Evolutionary conservation across 106 monocot genomes (phyloP).

Genomic region (Xerophyta viscosa): DNA sequence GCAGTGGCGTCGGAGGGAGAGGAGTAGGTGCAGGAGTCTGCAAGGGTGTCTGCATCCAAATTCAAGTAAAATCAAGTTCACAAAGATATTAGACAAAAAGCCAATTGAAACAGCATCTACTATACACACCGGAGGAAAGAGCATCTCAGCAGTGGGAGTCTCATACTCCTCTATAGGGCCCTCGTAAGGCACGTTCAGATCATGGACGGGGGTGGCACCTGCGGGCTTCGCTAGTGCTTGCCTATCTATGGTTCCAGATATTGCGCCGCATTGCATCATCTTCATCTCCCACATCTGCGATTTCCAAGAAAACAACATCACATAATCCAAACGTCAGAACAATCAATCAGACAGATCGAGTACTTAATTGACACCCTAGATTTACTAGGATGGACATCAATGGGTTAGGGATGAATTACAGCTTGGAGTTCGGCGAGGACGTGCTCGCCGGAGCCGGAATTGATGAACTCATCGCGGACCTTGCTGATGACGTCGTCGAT

Average conservation of each 20-base stretch:
- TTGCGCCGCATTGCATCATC: conserved; percentile 79
- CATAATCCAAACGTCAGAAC: not conserved
- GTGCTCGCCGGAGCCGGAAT: conserved; percentile 50
- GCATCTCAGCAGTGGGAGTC: conserved; percentile 99
- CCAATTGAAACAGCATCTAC: too few relatives aligned
- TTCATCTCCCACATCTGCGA: conserved; percentile 92
- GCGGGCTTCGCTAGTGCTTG: conserved; percentile 15
- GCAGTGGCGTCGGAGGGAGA: conserved; percentile 28
- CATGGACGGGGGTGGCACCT: conserved; percentile 75
- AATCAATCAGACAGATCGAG: not conserved
- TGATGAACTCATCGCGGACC: conserved; percentile 76
- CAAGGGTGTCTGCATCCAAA: conserved; percentile 57
- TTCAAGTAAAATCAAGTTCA: not conserved
- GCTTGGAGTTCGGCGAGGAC: conserved; percentile 81
- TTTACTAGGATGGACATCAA: not conserved
- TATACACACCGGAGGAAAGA: conserved; percentile 77
- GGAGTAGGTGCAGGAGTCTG: conserved; percentile 86
- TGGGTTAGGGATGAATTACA: conserved; percentile 23
- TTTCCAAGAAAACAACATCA: not conserved
- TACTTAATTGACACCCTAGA: not conserved
- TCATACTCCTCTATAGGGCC: conserved; percentile 85
- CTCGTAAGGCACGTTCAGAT: conserved; percentile 92
- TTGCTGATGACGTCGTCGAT: conserved; percentile 88
- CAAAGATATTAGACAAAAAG: not conserved
- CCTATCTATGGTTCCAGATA: conserved; percentile 54